Conservation (phyloP, 768 basidiomycete species). For the Pulveroboletus ravenelii region DNA sequence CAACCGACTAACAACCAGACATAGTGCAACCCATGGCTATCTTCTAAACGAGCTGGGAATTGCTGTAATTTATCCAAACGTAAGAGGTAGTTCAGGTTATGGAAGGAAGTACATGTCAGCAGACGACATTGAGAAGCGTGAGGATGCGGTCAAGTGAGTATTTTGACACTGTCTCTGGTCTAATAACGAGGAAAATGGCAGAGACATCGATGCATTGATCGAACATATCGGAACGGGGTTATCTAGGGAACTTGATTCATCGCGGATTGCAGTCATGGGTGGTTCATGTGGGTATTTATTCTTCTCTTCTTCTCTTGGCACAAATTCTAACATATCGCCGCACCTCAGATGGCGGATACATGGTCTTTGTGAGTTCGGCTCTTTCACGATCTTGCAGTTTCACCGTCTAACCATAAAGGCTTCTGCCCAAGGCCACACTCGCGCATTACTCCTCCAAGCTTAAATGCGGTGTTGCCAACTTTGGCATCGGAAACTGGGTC, state of each 20-base stretch:
- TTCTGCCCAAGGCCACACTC: constrained; percentile 32
- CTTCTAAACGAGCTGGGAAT: constrained; percentile 39
- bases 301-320: background rate
- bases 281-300: constrained; percentile 33
- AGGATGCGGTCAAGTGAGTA: constrained; percentile 39
- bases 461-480: constrained; percentile 39
- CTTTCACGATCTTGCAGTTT: background rate
- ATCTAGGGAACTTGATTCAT: constrained; percentile 31
- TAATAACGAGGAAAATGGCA: constrained; percentile 6
- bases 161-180: background rate
- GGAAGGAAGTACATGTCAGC: constrained; percentile 36
- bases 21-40: constrained; percentile 35
- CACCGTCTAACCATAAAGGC: background rate
- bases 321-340: background rate
- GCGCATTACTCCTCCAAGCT: constrained; percentile 39
- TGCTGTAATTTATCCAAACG: constrained; percentile 41
- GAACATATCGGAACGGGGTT: constrained; percentile 32
- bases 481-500: constrained; percentile 37
- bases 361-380: constrained; percentile 33
- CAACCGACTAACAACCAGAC: constrained; percentile 2
- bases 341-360: constrained; percentile 36
- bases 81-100: constrained; percentile 40
- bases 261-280: constrained; percentile 39
- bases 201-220: constrained; percentile 38
- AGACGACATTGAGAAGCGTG: constrained; percentile 41